Evolutionary conservation across 2,329 filamentous ascomycete genomes (phyloP).

Genomic region (Pyrenophora seminiperda): DNA sequence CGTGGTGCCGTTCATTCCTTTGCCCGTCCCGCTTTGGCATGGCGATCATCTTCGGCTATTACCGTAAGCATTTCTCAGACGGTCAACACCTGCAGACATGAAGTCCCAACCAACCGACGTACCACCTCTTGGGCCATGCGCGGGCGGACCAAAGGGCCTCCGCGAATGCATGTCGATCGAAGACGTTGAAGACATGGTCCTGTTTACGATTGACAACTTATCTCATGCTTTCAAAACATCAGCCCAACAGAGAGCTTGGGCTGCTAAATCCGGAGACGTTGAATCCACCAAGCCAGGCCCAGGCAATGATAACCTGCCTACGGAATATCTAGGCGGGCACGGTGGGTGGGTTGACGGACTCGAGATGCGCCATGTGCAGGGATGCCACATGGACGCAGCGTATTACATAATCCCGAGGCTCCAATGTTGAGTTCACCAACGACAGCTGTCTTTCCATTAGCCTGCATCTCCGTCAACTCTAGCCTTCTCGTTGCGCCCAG

Average conservation of each 20-base stretch:
- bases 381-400: background rate
- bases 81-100: background rate
- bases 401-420: conserved; percentile 12
- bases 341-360: background rate
- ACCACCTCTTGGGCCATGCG: background rate
- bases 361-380: background rate
- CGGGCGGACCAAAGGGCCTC: background rate
- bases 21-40: conserved; percentile 1
- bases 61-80: background rate
- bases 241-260: background rate
- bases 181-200: background rate
- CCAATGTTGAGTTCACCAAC: conserved; percentile 14
- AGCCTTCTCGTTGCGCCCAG: background rate
- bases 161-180: background rate
- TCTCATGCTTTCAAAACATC: background rate
- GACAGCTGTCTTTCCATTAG: conserved; percentile 30
- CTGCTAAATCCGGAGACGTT: background rate
- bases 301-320: background rate
- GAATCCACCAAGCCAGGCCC: background rate
- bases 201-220: background rate
- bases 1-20: background rate
- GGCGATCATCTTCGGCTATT: conserved; percentile 5
- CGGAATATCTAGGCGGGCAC: background rate
- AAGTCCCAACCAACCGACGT: background rate
- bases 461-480: conserved; percentile 17